Evolutionary conservation across 352 stramenopile species (phyloP).

Genomic region (Halophytophthora batemanensis): DNA sequence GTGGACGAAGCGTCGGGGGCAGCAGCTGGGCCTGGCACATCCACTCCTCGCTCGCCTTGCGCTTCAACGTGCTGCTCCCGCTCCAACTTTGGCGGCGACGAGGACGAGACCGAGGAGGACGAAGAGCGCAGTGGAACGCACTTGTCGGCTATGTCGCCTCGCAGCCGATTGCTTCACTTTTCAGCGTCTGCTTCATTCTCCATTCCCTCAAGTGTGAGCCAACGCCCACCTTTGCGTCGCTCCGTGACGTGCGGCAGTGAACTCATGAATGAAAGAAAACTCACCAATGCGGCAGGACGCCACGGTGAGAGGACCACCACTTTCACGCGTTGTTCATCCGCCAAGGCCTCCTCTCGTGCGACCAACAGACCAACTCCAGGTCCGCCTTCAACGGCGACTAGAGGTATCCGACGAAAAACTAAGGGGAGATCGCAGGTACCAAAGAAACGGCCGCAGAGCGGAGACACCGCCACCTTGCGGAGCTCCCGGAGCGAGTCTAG

Average conservation of each 20-base stretch:
- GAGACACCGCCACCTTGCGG: background rate
- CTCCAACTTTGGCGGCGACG: constrained; percentile 21
- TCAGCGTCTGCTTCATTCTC: constrained; percentile 30
- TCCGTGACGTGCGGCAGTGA: constrained; percentile 13
- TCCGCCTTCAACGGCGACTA: background rate
- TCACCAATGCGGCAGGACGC: background rate
- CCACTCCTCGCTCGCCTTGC: constrained; percentile 17
- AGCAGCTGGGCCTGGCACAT: background rate
- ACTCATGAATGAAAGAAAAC: constrained; percentile 3
- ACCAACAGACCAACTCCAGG: background rate
- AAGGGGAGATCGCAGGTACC: constrained; percentile 1
- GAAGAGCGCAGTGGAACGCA: constrained; percentile 6
- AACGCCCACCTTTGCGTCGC: constrained; percentile 12
- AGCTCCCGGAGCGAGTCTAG: constrained; percentile 5
- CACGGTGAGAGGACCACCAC: background rate
- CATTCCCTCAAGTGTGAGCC: background rate
- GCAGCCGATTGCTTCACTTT: constrained; percentile 61
- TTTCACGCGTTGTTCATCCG: constrained; percentile 24
- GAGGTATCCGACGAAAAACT: constrained; percentile 1
- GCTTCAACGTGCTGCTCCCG: constrained; percentile 21
- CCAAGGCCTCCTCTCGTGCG: constrained; percentile 10
- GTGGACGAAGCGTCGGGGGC: constrained; percentile 15
- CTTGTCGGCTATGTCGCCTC: constrained; percentile 42
- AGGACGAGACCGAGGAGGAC: constrained; percentile 22
- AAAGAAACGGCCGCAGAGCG: constrained; percentile 19